Conservation (phyloP, 768 basidiomycete genomes). For the Cystobasidium tubakii region DNA sequence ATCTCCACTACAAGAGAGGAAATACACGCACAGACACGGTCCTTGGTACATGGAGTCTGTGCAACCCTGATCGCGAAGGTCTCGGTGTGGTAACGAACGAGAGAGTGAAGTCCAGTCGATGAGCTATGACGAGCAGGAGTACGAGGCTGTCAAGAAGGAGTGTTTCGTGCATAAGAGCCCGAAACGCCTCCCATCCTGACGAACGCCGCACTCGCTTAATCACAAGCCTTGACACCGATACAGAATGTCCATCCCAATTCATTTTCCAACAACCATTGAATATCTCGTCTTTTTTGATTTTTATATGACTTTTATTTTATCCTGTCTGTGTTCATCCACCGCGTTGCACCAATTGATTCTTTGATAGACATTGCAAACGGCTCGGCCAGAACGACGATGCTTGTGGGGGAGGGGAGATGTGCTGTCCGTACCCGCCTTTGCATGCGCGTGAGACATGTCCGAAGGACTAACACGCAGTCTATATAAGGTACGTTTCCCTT, state of each 20-base stretch:
- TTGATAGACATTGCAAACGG: conserved; percentile 6
- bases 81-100: not conserved
- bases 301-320: not conserved
- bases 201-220: not conserved
- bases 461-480: not conserved
- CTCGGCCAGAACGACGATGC: conserved; percentile 29
- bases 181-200: not conserved
- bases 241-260: no score
- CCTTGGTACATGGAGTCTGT: conserved; percentile 17
- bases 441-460: not conserved
- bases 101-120: no score
- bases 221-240: no score
- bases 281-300: conserved; percentile 22
- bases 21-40: conserved; percentile 1
- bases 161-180: not conserved
- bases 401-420: no score
- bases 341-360: conserved; percentile 4
- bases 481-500: not conserved
- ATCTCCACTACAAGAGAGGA: not conserved
- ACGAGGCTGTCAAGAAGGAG: not conserved
- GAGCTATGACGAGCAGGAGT: not conserved
- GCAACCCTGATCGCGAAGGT: conserved; percentile 25
- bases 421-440: conserved; percentile 29
- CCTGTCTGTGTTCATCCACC: conserved; percentile 31
- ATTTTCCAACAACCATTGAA: not conserved